Evolutionary conservation across 768 basidiomycete species (phyloP), one percentile per base, ranked within the genome.

Genomic region (Lactarius trivialis): DNA sequence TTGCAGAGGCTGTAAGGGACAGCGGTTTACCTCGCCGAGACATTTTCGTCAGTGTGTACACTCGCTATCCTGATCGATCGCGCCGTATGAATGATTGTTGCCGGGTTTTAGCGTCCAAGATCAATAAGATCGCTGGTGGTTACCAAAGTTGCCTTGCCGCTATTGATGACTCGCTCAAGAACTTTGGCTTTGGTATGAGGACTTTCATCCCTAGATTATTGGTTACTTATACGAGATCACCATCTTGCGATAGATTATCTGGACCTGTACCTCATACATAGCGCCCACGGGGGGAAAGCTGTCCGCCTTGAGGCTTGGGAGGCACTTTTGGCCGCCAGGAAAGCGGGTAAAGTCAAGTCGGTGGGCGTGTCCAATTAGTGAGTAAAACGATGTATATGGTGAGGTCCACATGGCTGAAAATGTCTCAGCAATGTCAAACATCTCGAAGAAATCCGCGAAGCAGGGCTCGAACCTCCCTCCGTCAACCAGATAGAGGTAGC

Each of bases 291-390:
- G 19, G 89, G 88, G 6, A 81, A 77, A 21, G 78, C 83, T 61
- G 76, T 76, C 32, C 85, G 91, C 21, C 74, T 92, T n/a, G 81
- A 76, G 24, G 85, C 88, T 0, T 93, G 87, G 75, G 83, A 78
- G 54, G 89, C 87, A 7, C 76, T 93, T 12, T 71, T 84, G 6
- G 83, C 86, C 37, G 80, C 81, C n/a, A 81, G 81, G 65, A 69
- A 75, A 32, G 80, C 74, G 3, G 89, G 91, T 3, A 89, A 88
- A 68, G 79, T 91, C 55, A 79, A 81, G 64, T 78, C 79, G 5
- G 81, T 90, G n/a, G 91, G 91, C 2, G 91, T 93, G 7, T 91
- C 89, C 1, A 93, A 93, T 73, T 93, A 85, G 89, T 90, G 67
- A 52, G 86, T 67, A 28, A 49, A 7, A 11, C 26, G 41, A 19